phyloP scores from a whole-genome alignment of 2,329 filamentous ascomycete genomes.

The Aspergillus viridinutans region DNA sequence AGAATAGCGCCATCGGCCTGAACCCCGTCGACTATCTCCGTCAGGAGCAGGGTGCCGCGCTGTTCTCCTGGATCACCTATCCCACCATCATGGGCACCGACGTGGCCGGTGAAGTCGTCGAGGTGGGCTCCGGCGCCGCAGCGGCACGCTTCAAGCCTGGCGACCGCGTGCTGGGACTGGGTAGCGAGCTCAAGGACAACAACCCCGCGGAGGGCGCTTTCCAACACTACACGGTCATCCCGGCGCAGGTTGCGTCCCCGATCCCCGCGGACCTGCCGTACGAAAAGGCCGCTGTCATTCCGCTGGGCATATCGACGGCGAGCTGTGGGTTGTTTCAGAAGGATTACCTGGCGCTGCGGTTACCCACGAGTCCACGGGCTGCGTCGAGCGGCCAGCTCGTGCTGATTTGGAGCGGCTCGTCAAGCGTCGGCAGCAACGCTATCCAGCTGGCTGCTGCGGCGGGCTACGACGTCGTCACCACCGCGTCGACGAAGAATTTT shows the following conservation, averaged over 20 bases:
- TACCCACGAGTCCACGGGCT: not conserved
- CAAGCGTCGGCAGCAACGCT: slow-evolving; percentile 43
- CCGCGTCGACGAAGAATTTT: slow-evolving; percentile 39
- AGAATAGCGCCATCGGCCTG: slow-evolving; percentile 39
- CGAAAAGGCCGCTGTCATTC: slow-evolving; percentile 17
- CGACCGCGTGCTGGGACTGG: slow-evolving; percentile 40
- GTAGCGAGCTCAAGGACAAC: slow-evolving; percentile 12
- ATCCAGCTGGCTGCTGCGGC: slow-evolving; percentile 43
- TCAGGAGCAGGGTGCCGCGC: slow-evolving; percentile 25
- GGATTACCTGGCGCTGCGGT: slow-evolving; percentile 13
- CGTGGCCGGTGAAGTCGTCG: slow-evolving; percentile 42
- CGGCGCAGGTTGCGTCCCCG: slow-evolving; percentile 8
- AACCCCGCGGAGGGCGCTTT: slow-evolving; percentile 16
- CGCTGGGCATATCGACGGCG: slow-evolving; percentile 19
- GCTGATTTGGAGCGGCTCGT: slow-evolving; percentile 11
- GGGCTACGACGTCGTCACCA: slow-evolving; percentile 39
- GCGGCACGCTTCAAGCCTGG: slow-evolving; percentile 35
- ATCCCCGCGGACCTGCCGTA: slow-evolving; percentile 13
- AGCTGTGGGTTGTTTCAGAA: slow-evolving; percentile 18
- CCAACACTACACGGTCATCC: slow-evolving; percentile 21
- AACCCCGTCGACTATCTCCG: slow-evolving; percentile 43
- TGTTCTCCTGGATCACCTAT: slow-evolving; percentile 28
- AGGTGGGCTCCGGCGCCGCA: slow-evolving; percentile 25
- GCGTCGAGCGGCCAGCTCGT: not conserved
- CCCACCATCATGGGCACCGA: slow-evolving; percentile 41